phyloP scores from a whole-genome alignment of 139 green algal genomes.

The Tetraselmis striata region DNA sequence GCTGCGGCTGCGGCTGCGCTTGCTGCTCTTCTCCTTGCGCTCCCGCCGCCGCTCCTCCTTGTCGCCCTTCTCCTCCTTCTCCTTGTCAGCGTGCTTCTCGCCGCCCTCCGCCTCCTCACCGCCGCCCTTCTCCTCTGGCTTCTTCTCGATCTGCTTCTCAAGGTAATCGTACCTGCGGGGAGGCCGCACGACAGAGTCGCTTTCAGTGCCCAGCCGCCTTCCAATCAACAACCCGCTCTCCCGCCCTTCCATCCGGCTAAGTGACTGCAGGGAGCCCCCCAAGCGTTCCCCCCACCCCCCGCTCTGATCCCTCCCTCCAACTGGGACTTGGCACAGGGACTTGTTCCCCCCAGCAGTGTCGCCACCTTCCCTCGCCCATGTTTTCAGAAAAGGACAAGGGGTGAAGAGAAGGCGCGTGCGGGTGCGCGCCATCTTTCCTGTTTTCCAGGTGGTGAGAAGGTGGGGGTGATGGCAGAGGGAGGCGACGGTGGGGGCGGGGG shows the following conservation, averaged over 20 bases:
- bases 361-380: too few species aligned
- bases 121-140: constrained; percentile 12
- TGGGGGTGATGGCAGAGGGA: background rate
- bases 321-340: too few species aligned
- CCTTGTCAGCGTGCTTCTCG: constrained; percentile 5
- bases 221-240: too few species aligned
- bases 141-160: constrained; percentile 34
- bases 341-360: too few species aligned
- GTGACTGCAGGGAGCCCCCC: too few species aligned
- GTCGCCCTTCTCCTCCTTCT: background rate
- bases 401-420: background rate
- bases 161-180: constrained; percentile 34
- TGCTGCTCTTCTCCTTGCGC: background rate
- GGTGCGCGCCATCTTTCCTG: background rate
- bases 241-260: too few species aligned
- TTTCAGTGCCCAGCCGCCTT: too few species aligned
- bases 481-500: background rate
- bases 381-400: too few species aligned
- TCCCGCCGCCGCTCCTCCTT: background rate
- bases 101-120: background rate
- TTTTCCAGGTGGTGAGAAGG: background rate
- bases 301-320: too few species aligned
- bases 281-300: too few species aligned
- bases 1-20: constrained; percentile 5
- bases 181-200: too few species aligned